phyloP scores from a whole-genome alignment of 495 filamentous ascomycete species.

The Xylaria nigripes region DNA sequence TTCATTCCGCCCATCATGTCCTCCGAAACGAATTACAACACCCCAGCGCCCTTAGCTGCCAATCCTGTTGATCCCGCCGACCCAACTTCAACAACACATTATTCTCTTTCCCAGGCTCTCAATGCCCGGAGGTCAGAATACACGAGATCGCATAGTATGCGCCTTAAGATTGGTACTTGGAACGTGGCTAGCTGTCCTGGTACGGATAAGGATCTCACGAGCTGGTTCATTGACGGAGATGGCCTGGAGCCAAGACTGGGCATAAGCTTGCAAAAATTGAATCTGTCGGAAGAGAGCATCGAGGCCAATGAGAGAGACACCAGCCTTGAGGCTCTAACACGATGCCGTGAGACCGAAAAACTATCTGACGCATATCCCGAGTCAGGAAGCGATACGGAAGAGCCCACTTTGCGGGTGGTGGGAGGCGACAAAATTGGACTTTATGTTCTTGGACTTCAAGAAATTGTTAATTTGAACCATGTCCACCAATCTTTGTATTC shows the following conservation, averaged over 20 bases:
- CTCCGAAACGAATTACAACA: constrained; percentile 13
- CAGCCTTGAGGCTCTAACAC: neutral
- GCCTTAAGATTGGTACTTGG: constrained; percentile 86
- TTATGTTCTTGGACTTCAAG: constrained; percentile 86
- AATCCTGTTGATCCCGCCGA: constrained; percentile 34
- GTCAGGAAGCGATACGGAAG: neutral
- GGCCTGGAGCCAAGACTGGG: constrained; percentile 44
- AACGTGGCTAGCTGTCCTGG: constrained; percentile 80
- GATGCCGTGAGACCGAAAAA: neutral
- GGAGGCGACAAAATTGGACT: constrained; percentile 64
- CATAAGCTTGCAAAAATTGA: constrained; percentile 46
- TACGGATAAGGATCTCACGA: constrained; percentile 76
- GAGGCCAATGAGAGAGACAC: constrained; percentile 16
- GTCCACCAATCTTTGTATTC: constrained; percentile 54
- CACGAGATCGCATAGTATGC: constrained; percentile 56
- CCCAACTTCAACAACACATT: constrained; percentile 26
- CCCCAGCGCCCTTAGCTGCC: constrained; percentile 25
- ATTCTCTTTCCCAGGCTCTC: constrained; percentile 47
- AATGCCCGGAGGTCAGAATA: constrained; percentile 71
- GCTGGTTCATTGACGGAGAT: constrained; percentile 75
- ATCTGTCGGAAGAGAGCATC: constrained; percentile 29
- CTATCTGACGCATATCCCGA: neutral
- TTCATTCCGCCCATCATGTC: constrained; percentile 16
- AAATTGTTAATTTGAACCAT: constrained; percentile 79
- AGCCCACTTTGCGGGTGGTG: constrained; percentile 26